These are phyloP conservation scores for Aegilops bicornis DNA, from an alignment of 176 grass and related monocot species.

Conservation along the genomic window DNA sequence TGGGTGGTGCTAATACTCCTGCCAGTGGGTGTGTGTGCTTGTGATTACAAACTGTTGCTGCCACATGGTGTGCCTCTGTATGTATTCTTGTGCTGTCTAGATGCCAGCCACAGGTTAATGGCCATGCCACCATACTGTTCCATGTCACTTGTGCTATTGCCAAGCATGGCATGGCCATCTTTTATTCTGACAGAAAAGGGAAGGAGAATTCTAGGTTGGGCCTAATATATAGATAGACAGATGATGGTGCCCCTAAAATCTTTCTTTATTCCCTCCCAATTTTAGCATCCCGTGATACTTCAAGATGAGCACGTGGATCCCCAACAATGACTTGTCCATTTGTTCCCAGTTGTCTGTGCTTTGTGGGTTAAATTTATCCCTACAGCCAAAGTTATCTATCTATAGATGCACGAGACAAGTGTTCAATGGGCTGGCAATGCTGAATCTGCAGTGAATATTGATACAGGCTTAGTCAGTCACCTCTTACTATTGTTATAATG, in stretches of 20 bases:
- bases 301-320: conserved; percentile 23
- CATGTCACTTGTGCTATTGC: conserved; percentile 20
- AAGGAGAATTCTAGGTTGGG: no score
- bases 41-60: conserved; percentile 29
- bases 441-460: neutral
- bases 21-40: conserved; percentile 14
- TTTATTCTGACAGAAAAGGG: no score
- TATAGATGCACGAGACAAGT: neutral
- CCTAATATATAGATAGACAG: neutral
- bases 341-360: neutral
- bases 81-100: neutral
- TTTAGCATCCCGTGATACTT: conserved; percentile 22
- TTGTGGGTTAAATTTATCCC: neutral
- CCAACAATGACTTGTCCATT: conserved; percentile 14
- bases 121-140: conserved; percentile 25
- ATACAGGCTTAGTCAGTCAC: neutral
- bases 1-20: neutral
- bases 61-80: conserved; percentile 22
- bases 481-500: no score
- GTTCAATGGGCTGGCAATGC: neutral
- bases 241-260: neutral
- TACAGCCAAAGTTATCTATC: neutral
- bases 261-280: no score
- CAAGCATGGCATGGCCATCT: no score
- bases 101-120: conserved; percentile 31